These are phyloP conservation scores for Lycium ferocissimum DNA, from an alignment of 257 asterid species.

Conservation along the genomic window DNA sequence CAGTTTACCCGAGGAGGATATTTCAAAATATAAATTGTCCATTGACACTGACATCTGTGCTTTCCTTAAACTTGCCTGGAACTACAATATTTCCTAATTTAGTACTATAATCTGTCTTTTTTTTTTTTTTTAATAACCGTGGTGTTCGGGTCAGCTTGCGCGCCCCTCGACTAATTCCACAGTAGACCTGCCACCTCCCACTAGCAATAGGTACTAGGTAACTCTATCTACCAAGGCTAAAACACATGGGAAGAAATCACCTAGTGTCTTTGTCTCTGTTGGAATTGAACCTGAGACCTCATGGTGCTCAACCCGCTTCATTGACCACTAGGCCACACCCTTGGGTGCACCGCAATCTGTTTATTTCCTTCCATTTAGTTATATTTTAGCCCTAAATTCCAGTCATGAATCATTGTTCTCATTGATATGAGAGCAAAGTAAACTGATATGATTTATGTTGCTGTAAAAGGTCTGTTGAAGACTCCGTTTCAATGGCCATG, in stretches of 20 bases:
- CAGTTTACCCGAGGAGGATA: not conserved
- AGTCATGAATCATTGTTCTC: not conserved
- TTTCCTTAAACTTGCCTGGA: not conserved
- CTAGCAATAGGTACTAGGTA: no score
- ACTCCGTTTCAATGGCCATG: not conserved
- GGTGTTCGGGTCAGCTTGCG: no score
- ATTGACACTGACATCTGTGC: not conserved
- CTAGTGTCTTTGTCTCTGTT: no score
- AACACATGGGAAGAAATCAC: no score
- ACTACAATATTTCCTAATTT: not conserved
- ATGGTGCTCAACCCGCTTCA: no score
- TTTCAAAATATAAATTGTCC: slow-evolving; percentile 20
- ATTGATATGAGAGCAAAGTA: slow-evolving; percentile 12
- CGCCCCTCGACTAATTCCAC: no score
- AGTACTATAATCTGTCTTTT: not conserved
- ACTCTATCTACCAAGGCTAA: no score
- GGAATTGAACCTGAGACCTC: no score
- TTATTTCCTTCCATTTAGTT: not conserved
- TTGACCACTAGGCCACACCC: no score
- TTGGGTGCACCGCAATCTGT: no score
- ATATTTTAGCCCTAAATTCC: not conserved
- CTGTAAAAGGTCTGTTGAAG: not conserved
- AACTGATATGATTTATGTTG: not conserved
- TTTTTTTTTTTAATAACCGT: not conserved
- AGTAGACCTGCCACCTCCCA: no score